Base-by-base conservation (phyloP, 371 early-diverging fungal species). In the Mucor racemosus region DNA sequence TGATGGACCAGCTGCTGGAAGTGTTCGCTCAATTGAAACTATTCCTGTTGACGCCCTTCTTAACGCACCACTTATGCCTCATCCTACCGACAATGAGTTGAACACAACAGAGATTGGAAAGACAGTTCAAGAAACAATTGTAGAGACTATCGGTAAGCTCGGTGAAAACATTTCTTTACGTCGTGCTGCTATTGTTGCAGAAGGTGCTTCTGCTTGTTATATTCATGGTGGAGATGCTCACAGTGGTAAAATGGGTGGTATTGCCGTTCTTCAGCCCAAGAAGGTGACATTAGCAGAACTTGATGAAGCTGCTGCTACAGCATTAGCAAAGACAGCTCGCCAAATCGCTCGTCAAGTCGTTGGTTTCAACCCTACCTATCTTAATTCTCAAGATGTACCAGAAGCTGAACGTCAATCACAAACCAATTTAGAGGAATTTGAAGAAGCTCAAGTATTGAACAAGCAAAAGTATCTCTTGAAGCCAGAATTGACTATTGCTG, bases 161-260 rank as follows among this genome's bases (percentile, higher is more conserved):
- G 94, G 95, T 21, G 97, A 97, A 67, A 96, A 96, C 62, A 91
- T 96, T 53, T 79, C 84, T 15, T 71, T 96, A 59, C 92, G 96
- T 39, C 87, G 93, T 19, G 92, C 88, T 9, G 84, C 87, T 5
- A 70, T 85, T 6, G 84, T 89, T 14, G 58, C 68, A 10, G 64
- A 66, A 14, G 79, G 76, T 41, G 71, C 76, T 4, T 69, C 76
- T 17, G 90, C 90, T 53, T 86, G 76, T 1, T 92, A 91, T 62
- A 84, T 85, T n/a, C 95, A 93, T 62, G 90, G 90, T 65, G 92
- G 89, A 36, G 87, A 86, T 50, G 84, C 84, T 17, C 63, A 67
- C 26, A 79, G 86, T 3, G 87, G 88, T 21, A 85, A 85, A 78
- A 87, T 92, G 68, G 93, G 88, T 40, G 92, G 89, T 40, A 67